Conservation (phyloP, 306 rosid genomes). For the Dalbergia cultrata region DNA sequence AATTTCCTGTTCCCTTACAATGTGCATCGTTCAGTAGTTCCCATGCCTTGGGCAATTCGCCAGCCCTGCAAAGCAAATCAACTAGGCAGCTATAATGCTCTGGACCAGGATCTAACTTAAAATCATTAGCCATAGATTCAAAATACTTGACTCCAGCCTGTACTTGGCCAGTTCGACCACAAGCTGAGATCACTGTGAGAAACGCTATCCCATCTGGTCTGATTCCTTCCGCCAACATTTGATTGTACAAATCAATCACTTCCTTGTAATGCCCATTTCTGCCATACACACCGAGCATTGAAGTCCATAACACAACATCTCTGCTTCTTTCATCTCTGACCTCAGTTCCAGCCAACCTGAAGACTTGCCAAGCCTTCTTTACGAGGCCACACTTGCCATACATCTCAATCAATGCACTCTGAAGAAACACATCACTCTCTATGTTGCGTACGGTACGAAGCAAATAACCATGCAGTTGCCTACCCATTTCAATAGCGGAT, state of each 20-base stretch:
- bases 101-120: constrained; percentile 69
- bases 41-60: constrained; percentile 79
- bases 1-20: constrained; percentile 41
- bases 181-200: constrained; percentile 80
- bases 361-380: constrained; percentile 68
- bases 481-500: constrained; percentile 68
- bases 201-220: constrained; percentile 73
- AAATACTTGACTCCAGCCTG: constrained; percentile 71
- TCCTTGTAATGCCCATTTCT: constrained; percentile 65
- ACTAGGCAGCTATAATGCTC: constrained; percentile 78
- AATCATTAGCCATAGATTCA: constrained; percentile 71
- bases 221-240: constrained; percentile 74
- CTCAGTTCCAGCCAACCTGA: constrained; percentile 60
- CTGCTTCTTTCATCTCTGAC: constrained; percentile 54
- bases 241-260: constrained; percentile 63
- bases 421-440: constrained; percentile 67
- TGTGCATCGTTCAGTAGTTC: constrained; percentile 59
- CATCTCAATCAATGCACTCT: constrained; percentile 79
- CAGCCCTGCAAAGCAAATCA: constrained; percentile 85
- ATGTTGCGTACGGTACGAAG: constrained; percentile 53
- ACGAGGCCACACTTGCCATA: constrained; percentile 80
- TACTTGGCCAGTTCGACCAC: constrained; percentile 76
- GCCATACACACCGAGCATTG: constrained; percentile 80
- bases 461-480: constrained; percentile 68
- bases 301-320: constrained; percentile 79